Evolutionary conservation across 148 eudicot species (phyloP).

Genomic region (Suaeda aralocaspica): DNA sequence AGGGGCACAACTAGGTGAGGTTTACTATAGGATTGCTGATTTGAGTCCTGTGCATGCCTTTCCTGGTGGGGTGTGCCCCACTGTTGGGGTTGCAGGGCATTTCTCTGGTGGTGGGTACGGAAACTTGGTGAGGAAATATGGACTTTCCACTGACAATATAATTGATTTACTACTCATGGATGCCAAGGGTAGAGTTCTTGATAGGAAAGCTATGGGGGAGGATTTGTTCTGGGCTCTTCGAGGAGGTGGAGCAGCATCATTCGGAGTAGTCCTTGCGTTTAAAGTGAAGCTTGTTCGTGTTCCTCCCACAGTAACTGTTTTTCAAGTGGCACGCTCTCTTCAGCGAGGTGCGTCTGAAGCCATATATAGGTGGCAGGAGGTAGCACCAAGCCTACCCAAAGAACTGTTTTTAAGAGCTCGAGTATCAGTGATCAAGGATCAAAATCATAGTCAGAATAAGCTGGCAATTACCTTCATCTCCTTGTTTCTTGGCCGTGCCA

Average conservation of each 20-base stretch:
- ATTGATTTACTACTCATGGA: conserved; percentile 16
- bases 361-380: conserved; percentile 19
- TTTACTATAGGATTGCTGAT: background rate
- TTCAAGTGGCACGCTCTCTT: too few species aligned
- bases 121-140: conserved; percentile 22
- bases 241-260: conserved; percentile 19
- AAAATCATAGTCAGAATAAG: conserved; percentile 12
- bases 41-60: background rate
- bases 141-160: conserved; percentile 17
- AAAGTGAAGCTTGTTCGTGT: conserved; percentile 8
- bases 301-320: conserved; percentile 14
- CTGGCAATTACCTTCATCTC: conserved; percentile 23
- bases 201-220: conserved; percentile 21
- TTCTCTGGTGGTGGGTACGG: conserved; percentile 23
- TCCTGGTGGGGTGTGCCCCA: conserved; percentile 23
- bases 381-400: conserved; percentile 17
- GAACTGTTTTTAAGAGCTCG: conserved; percentile 19
- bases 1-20: conserved; percentile 25
- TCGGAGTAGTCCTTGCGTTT: conserved; percentile 11
- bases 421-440: conserved; percentile 15
- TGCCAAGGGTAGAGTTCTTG: conserved; percentile 18
- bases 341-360: too few species aligned
- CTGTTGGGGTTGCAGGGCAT: conserved; percentile 25
- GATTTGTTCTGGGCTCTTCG: conserved; percentile 21
- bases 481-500: conserved; percentile 18